Base-by-base conservation (phyloP, 257 asterid species). In the Fraxinus excelsior region DNA sequence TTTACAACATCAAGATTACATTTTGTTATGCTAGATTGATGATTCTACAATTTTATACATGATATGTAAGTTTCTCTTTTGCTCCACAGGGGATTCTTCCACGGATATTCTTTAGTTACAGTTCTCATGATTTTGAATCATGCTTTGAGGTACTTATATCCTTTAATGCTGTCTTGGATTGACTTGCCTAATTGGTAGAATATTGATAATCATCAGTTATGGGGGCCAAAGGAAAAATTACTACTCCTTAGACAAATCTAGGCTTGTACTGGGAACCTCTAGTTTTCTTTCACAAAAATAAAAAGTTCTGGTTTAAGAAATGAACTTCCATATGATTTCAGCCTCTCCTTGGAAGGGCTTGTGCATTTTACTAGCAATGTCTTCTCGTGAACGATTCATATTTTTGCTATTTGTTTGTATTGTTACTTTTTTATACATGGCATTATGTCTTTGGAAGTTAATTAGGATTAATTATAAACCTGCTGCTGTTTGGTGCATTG, bases 101-200 rank as follows among this genome's bases (percentile, higher is more conserved):
- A 87, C 79, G 90, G 90, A 40, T 87, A 87, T 84, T 80, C 90
- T 49, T 62, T 82, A 40, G 79, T 87, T 66, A 87, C 90, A 40
- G 84, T 84, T 67, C 87, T 87, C 83, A 87, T 87, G 90, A 87
- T 87, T 77, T 72, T 87, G 79, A 84, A 87, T 74, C 90, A 87
- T 77, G 90, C 90, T 34, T 76, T 87, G 42, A 84, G 90, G 90
- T 87, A 75, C 68, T 60, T 60, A 4, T 62, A 25, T 25, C 34
- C 68, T 62, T 62, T 62, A 62, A 23, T 10, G 25, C 4, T 62
- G 18, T 62, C 68, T 26, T 62, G 32, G 68, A 23, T 25, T 8
- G 34, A 9, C 35, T 62, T 62, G 34, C 29, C 7, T 26, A 26
- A 62, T 19, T 62, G 35, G 68, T 62, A 62, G 18, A 62, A 62